Percentiles rank a stretch among this genome's conserved stretches.
Conservation (phyloP, 2,329 filamentous ascomycete species). For the Fusarium tanahbumbuense region DNA sequence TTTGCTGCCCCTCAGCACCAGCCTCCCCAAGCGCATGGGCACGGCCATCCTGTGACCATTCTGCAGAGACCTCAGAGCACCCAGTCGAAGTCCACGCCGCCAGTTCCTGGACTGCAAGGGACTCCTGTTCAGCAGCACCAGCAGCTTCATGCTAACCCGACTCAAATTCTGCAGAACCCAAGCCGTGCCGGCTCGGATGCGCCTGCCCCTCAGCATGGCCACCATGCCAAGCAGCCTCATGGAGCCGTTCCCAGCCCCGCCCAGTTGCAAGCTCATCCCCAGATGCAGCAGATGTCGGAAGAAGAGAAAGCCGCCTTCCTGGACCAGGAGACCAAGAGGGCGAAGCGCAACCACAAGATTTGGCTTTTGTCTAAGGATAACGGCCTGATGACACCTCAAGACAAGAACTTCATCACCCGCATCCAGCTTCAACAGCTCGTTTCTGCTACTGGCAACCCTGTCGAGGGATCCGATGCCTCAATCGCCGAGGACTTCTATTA, state of each 20-base stretch:
- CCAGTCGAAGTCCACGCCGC: slow-evolving; percentile 55
- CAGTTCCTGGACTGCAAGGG: slow-evolving; percentile 48
- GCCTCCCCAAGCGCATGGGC: slow-evolving; percentile 49
- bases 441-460: slow-evolving; percentile 87
- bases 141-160: slow-evolving; percentile 65
- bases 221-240: slow-evolving; percentile 60
- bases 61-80: slow-evolving; percentile 64
- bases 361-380: slow-evolving; percentile 93
- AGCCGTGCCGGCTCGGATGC: slow-evolving; percentile 69
- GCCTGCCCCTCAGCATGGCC: slow-evolving; percentile 50
- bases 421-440: slow-evolving; percentile 98
- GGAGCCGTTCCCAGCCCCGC: slow-evolving; percentile 59
- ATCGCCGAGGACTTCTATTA: slow-evolving; percentile 98
- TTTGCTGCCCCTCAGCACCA: slow-evolving; percentile 47
- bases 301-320: slow-evolving; percentile 86
- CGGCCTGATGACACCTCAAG: slow-evolving; percentile 97
- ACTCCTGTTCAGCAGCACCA: slow-evolving; percentile 52
- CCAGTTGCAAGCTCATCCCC: slow-evolving; percentile 52
- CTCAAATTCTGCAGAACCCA: slow-evolving; percentile 84
- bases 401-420: slow-evolving; percentile 99
- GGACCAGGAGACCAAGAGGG: slow-evolving; percentile 91
- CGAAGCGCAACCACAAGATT: slow-evolving; percentile 98
- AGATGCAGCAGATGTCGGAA: slow-evolving; percentile 78
- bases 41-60: slow-evolving; percentile 65
- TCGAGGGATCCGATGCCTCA: slow-evolving; percentile 83